Evolutionary conservation across 2,329 filamentous ascomycete genomes (phyloP).

Genomic region (Curvularia spicifera): DNA sequence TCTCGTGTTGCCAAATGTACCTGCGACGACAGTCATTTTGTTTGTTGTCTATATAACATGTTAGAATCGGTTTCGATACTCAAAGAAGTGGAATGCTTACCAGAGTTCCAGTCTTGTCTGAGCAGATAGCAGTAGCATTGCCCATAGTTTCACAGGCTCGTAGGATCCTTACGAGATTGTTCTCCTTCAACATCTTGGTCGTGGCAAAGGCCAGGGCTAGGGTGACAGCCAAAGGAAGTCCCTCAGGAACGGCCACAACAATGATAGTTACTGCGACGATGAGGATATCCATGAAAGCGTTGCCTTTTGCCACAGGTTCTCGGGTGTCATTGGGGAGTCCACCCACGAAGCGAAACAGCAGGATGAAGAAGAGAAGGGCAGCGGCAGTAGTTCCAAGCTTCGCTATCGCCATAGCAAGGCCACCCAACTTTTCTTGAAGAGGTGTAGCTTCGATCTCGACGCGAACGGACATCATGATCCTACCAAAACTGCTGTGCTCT

Average conservation of each 20-base stretch:
- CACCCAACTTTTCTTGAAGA: constrained; percentile 61
- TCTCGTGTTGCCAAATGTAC: constrained; percentile 46
- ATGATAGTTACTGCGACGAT: constrained; percentile 53
- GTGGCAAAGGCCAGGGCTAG: constrained; percentile 48
- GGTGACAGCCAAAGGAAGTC: constrained; percentile 47
- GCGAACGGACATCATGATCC: constrained; percentile 63
- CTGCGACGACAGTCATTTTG: constrained; percentile 53
- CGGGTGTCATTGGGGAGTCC: constrained; percentile 36
- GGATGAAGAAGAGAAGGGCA: constrained; percentile 48
- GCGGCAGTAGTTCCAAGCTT: constrained; percentile 56
- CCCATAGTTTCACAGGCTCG: constrained; percentile 48
- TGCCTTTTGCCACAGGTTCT: constrained; percentile 40
- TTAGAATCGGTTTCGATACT: not conserved
- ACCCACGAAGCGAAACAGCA: constrained; percentile 50
- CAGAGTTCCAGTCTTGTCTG: constrained; percentile 46
- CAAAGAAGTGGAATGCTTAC: constrained; percentile 4
- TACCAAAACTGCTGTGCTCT: constrained; percentile 62
- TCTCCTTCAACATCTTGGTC: constrained; percentile 45
- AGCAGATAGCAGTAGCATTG: constrained; percentile 47
- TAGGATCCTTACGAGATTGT: constrained; percentile 44
- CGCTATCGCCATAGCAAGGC: constrained; percentile 59
- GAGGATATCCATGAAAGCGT: constrained; percentile 51
- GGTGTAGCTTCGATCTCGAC: constrained; percentile 61
- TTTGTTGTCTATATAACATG: constrained; percentile 40
- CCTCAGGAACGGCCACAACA: constrained; percentile 52